Base-by-base conservation (phyloP, 768 basidiomycete genomes). In the Polyporus arcularius region DNA sequence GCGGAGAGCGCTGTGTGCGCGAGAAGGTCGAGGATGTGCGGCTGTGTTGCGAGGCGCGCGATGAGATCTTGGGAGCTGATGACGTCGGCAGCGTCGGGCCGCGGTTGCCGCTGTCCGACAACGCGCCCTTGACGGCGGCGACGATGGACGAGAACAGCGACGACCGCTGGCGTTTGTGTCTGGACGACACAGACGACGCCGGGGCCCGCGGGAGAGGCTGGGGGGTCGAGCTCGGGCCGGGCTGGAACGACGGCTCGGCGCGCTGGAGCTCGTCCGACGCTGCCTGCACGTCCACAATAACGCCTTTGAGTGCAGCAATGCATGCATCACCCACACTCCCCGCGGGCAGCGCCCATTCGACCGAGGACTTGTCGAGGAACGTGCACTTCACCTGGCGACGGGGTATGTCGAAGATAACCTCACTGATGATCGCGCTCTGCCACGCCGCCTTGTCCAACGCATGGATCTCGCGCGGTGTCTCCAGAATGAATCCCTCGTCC, bases 131-230 rank as follows among this genome's bases (percentile, higher is more conserved):
- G 59, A 65, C 55, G 10, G 74, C 87, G 80, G 85, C 81, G 60
- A 90, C 83, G 42, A 92, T 75, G 7, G 86, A 82, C 81, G 86
- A 88, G 50, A 90, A 76, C 60, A 91, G 70, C 15, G 90, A 26
- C 21, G 21, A 91, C 46, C 85, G 80, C 65, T 88, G 85, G 65
- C 85, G 88, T 74, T 87, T 89, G 65, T 90, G 87, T 40, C 50
- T 51, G 14, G 58, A 9, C 3, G 61, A 53, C 10, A 58, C 39
- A 12, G 65, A 60, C 4, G 67, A 45, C 40, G 62, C 21, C 21
- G 21, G 21, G 21, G 21, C 21, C 21, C 21, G 46, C 3, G 61
- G 56, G 2, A 56, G 39, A 26, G 58, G 56, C 14, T 38, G 51
- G 11, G 41, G 15, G 39, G 5, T 15, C 40, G 46, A 26, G 18